A percentile compares a stretch with the other conserved stretches of the same genome.
Conservation (phyloP, 306 rosid genomes). For the Ochetophila trinervis region DNA sequence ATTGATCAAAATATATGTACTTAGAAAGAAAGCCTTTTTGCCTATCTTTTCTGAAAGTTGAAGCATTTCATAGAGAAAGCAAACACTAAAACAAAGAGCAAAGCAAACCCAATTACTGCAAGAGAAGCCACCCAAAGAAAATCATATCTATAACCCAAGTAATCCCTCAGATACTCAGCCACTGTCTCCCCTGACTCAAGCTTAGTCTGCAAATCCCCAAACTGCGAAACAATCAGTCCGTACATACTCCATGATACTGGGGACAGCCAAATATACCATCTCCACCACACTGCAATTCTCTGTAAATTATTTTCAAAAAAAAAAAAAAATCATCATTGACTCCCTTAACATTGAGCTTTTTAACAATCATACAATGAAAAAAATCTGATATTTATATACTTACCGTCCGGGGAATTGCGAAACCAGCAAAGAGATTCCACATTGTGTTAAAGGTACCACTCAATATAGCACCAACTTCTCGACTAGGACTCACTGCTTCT, state of each 20-base stretch:
- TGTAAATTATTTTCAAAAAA: conserved; percentile 14
- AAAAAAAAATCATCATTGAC: not conserved
- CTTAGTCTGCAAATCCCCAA: conserved; percentile 27
- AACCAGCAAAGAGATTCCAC: conserved; percentile 39
- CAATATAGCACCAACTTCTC: conserved; percentile 16
- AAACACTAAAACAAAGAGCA: conserved; percentile 19
- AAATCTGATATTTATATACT: not conserved
- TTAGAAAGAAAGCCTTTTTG: too few relatives aligned
- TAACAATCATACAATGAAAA: too few relatives aligned
- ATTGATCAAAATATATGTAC: too few relatives aligned
- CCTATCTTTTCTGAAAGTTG: conserved; percentile 34
- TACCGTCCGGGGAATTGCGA: conserved; percentile 31
- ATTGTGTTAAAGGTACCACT: conserved; percentile 14
- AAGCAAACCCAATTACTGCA: conserved; percentile 22
- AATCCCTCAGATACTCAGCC: conserved; percentile 25
- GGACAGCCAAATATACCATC: conserved; percentile 37
- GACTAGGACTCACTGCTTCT: conserved; percentile 27
- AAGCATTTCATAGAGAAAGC: conserved; percentile 15
- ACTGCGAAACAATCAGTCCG: conserved; percentile 36
- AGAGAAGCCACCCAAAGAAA: conserved; percentile 28
- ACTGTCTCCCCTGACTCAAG: conserved; percentile 37
- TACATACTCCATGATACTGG: conserved; percentile 36
- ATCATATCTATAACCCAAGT: conserved; percentile 29
- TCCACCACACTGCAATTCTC: conserved; percentile 33
- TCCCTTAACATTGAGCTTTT: not conserved